Percentiles rank a stretch among this genome's conserved stretches.
Conservation (phyloP, 306 rosid genomes). For the Lupinus albus region DNA sequence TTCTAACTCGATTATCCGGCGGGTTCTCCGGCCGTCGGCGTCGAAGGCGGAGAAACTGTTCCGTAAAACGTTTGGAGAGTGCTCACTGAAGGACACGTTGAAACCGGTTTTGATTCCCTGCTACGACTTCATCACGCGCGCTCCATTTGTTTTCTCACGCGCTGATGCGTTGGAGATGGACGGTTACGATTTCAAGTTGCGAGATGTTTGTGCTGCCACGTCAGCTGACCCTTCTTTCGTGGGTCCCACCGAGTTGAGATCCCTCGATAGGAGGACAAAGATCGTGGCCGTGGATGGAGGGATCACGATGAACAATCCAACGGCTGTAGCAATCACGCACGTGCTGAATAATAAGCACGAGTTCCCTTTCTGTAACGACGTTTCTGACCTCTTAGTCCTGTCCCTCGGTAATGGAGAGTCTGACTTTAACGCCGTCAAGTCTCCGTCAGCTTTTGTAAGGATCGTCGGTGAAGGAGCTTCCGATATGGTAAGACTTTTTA, state of each 20-base stretch:
- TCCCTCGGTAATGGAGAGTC: constrained; percentile 93
- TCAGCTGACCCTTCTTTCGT: constrained; percentile 44
- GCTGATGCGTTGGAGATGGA: constrained; percentile 93
- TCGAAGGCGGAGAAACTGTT: constrained; percentile 61
- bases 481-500: constrained; percentile 67
- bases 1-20: constrained; percentile 55
- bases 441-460: constrained; percentile 54
- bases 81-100: constrained; percentile 76
- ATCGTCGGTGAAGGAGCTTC: constrained; percentile 94
- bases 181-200: constrained; percentile 88
- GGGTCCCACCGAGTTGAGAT: constrained; percentile 53
- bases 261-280: constrained; percentile 71
- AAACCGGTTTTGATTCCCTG: constrained; percentile 86
- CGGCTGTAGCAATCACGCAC: constrained; percentile 84
- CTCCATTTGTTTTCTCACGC: constrained; percentile 91
- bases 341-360: constrained; percentile 87
- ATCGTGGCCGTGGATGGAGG: constrained; percentile 83
- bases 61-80: constrained; percentile 67
- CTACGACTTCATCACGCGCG: constrained; percentile 85
- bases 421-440: constrained; percentile 49
- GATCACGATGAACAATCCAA: constrained; percentile 87
- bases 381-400: constrained; percentile 72
- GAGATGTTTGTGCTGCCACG: constrained; percentile 80
- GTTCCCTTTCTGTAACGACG: constrained; percentile 80
- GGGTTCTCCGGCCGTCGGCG: constrained; percentile 42